phyloP scores from a whole-genome alignment of 331 rosid genomes.

The Erythrophleum ivorense region DNA sequence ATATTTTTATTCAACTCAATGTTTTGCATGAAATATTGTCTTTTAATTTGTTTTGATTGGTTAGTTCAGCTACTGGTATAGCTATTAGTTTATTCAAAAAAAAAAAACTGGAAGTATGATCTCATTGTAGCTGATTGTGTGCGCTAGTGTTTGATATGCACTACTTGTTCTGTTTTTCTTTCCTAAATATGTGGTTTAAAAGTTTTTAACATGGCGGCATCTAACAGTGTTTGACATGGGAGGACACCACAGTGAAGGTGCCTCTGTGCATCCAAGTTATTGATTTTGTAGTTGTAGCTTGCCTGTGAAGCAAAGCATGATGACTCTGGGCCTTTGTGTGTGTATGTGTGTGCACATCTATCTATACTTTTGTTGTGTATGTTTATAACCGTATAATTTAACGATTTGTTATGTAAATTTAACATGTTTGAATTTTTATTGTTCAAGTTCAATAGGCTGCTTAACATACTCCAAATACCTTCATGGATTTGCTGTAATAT shows the following conservation, averaged over 20 bases:
- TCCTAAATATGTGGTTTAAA: slow-evolving; percentile 38
- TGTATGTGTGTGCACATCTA: background rate
- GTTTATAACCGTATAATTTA: slow-evolving; percentile 15
- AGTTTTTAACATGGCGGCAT: slow-evolving; percentile 50
- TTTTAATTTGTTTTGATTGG: slow-evolving; percentile 15
- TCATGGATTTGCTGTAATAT: slow-evolving; percentile 83
- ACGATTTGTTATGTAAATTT: slow-evolving; percentile 15
- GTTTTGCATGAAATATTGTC: slow-evolving; percentile 30
- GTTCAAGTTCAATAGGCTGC: slow-evolving; percentile 75
- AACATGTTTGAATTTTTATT: slow-evolving; percentile 32
- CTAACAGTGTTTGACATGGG: slow-evolving; percentile 51
- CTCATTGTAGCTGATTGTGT: slow-evolving; percentile 23
- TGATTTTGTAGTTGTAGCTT: slow-evolving; percentile 47
- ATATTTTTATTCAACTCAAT: slow-evolving; percentile 9
- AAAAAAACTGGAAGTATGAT: background rate
- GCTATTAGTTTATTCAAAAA: background rate
- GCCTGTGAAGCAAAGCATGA: slow-evolving; percentile 34
- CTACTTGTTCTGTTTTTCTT: slow-evolving; percentile 31
- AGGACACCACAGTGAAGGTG: slow-evolving; percentile 54
- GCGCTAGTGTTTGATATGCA: slow-evolving; percentile 29
- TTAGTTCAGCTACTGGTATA: background rate
- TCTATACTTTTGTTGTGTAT: slow-evolving; percentile 31
- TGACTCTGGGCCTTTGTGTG: background rate
- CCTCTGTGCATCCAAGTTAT: slow-evolving; percentile 58
- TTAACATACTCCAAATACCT: slow-evolving; percentile 60